Conservation (phyloP, 225 moss, liverwort and hornwort species). For the Lunularia cruciata region DNA sequence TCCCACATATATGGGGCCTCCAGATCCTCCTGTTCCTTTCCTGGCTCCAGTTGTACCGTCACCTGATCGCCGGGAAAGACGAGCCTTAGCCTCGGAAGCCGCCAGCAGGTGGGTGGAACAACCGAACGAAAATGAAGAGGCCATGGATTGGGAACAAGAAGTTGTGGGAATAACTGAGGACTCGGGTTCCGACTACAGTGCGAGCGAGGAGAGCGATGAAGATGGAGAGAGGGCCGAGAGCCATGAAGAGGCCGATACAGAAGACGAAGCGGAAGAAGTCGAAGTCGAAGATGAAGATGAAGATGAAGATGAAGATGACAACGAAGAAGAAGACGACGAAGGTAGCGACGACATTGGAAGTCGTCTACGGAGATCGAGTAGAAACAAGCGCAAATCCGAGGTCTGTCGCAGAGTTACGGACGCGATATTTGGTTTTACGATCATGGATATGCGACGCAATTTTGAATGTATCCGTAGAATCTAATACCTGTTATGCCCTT, state of each 20-base stretch:
- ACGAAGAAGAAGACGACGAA: constrained; percentile 49
- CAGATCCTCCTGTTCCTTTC: constrained; percentile 63
- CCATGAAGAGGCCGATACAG: constrained; percentile 37
- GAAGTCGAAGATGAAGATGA: constrained; percentile 48
- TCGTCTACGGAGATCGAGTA: constrained; percentile 78
- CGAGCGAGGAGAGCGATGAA: constrained; percentile 88
- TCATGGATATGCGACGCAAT: too few relatives aligned
- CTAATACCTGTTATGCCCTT: too few relatives aligned
- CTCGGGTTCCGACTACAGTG: constrained; percentile 97
- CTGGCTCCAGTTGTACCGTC: constrained; percentile 57
- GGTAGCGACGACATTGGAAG: constrained; percentile 43
- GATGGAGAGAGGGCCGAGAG: constrained; percentile 53
- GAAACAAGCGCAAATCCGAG: constrained; percentile 89
- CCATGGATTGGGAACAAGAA: constrained; percentile 99
- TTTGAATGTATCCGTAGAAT: too few relatives aligned
- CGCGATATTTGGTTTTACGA: too few relatives aligned
- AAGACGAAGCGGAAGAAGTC: constrained; percentile 56
- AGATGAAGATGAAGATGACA: constrained; percentile 57
- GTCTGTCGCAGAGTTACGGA: constrained; percentile 23
- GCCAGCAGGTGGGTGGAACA: constrained; percentile 94
- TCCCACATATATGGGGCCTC: constrained; percentile 65
- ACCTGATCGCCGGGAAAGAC: constrained; percentile 69
- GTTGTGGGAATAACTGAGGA: constrained; percentile 76
- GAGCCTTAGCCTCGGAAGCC: constrained; percentile 45
- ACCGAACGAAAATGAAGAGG: constrained; percentile 78